Conservation (phyloP, 2,329 filamentous ascomycete genomes). For the Epichloe sp. region DNA sequence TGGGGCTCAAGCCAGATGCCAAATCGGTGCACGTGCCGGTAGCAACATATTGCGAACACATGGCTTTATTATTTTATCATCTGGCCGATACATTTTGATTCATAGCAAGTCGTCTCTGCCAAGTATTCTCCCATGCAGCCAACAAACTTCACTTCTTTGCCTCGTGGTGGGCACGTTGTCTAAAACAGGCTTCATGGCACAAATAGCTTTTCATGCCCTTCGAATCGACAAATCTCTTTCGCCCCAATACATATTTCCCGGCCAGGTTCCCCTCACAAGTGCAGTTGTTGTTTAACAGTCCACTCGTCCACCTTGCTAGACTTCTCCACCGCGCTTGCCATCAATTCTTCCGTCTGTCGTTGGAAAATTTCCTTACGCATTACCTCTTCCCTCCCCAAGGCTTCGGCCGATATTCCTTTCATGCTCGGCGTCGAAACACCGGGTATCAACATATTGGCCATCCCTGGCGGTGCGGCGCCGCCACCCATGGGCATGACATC, state of each 20-base stretch:
- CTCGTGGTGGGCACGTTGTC: too few species aligned
- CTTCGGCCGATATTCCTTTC: neutral
- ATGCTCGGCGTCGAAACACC: neutral
- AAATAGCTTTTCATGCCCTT: too few species aligned
- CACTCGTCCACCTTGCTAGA: conserved; percentile 7
- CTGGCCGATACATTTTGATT: too few species aligned
- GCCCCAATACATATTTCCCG: neutral
- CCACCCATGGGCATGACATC: neutral
- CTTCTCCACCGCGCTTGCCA: conserved; percentile 7
- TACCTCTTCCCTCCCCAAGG: conserved; percentile 2
- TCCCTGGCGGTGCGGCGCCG: neutral
- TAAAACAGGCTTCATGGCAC: too few species aligned
- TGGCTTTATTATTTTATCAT: too few species aligned
- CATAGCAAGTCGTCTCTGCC: too few species aligned
- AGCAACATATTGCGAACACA: too few species aligned
- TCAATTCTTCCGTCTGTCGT: conserved; percentile 7
- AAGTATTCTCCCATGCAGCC: too few species aligned
- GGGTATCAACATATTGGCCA: neutral
- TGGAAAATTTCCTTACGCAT: conserved; percentile 5
- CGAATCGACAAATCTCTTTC: neutral
- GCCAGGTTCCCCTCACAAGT: neutral
- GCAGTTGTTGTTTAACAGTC: conserved; percentile 8
- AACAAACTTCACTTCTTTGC: too few species aligned
- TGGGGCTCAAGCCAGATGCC: neutral
- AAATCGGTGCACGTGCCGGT: too few species aligned